Percentiles rank a stretch among this genome's conserved stretches.
Conservation (phyloP, 345 rosid genomes). For the Streptanthus diversifolius region DNA sequence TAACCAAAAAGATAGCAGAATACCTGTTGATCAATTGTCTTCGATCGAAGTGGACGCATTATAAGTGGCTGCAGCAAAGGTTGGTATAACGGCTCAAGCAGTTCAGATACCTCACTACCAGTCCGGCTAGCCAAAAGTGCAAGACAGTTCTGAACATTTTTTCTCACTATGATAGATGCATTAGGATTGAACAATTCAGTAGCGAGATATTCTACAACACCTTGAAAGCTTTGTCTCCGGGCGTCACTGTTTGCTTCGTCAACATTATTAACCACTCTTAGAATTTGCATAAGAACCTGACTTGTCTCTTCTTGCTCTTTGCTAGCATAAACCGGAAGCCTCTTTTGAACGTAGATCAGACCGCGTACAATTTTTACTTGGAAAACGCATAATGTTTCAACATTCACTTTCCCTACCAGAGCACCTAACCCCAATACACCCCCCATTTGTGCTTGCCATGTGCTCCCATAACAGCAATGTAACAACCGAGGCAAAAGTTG, state of each 20-base stretch:
- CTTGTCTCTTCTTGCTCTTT: slow-evolving; percentile 97
- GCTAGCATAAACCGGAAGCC: slow-evolving; percentile 84
- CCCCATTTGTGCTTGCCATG: slow-evolving; percentile 99
- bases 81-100: slow-evolving; percentile 90
- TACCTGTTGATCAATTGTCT: slow-evolving; percentile 98
- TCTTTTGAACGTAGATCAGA: slow-evolving; percentile 84
- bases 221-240: slow-evolving; percentile 86
- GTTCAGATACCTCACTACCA: slow-evolving; percentile 94
- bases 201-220: slow-evolving; percentile 87
- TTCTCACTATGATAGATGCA: slow-evolving; percentile 78
- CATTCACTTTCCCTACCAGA: slow-evolving; percentile 92
- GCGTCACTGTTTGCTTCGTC: slow-evolving; percentile 91
- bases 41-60: slow-evolving; percentile 73
- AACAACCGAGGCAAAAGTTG: slow-evolving; percentile 93
- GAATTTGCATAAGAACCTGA: slow-evolving; percentile 96
- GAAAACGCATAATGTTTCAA: slow-evolving; percentile 75
- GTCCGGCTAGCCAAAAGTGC: slow-evolving; percentile 94
- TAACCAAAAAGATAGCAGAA: slow-evolving; percentile 6
- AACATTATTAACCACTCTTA: slow-evolving; percentile 92
- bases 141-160: slow-evolving; percentile 92
- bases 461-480: slow-evolving; percentile 93
- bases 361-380: slow-evolving; percentile 84
- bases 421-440: slow-evolving; percentile 98
- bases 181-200: slow-evolving; percentile 86
- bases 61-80: slow-evolving; percentile 89